phyloP scores from a whole-genome alignment of 257 asterid species.

The Solanum medicagineum region DNA sequence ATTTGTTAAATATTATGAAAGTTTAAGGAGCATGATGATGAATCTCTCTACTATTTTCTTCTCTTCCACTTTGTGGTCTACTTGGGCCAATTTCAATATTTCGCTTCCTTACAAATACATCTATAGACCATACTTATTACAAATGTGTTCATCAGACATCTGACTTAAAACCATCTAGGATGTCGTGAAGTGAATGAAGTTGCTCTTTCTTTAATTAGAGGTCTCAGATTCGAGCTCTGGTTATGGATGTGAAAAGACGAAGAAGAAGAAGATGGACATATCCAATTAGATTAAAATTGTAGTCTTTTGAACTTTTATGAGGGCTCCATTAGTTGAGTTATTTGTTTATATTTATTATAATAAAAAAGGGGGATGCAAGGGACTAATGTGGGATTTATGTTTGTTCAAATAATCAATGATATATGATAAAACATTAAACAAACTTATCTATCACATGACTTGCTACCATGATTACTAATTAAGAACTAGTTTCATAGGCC shows the following conservation, averaged over 20 bases:
- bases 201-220: too few relatives aligned
- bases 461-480: neutral
- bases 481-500: neutral
- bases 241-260: neutral
- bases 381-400: neutral
- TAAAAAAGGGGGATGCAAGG: neutral
- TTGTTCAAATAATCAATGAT: neutral
- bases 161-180: too few relatives aligned
- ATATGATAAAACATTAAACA: neutral
- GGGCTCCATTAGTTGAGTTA: neutral
- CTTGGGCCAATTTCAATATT: too few relatives aligned
- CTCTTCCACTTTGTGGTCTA: neutral
- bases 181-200: too few relatives aligned
- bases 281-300: neutral
- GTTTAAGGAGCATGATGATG: neutral
- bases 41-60: neutral
- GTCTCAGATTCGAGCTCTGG: too few relatives aligned
- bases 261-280: neutral
- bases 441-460: neutral
- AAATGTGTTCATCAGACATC: too few relatives aligned
- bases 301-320: neutral
- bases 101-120: too few relatives aligned
- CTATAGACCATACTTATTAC: too few relatives aligned
- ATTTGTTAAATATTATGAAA: neutral
- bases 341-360: neutral